Evolutionary conservation across 2,329 filamentous ascomycete species (phyloP).

Genomic region (Fusarium sp.): DNA sequence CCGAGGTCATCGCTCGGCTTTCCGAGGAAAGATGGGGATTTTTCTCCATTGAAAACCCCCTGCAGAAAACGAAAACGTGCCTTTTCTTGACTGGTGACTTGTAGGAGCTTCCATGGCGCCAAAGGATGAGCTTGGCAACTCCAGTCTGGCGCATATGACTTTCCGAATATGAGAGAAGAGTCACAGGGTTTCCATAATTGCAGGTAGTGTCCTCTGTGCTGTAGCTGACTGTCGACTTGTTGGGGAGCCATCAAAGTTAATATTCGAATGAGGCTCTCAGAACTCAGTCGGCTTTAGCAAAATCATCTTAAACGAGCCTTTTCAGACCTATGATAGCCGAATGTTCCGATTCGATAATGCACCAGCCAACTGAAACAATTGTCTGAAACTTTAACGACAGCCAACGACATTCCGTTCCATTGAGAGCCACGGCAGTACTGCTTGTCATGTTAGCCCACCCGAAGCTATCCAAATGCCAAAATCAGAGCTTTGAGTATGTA

Average conservation of each 20-base stretch:
- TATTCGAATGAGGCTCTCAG: constrained; percentile 25
- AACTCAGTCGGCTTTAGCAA: constrained; percentile 5
- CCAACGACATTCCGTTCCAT: background rate
- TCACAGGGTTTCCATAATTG: constrained; percentile 6
- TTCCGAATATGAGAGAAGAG: constrained; percentile 2
- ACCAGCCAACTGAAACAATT: constrained; percentile 1
- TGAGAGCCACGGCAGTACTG: background rate
- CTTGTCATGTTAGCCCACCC: background rate
- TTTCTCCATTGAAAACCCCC: background rate
- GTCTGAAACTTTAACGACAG: background rate
- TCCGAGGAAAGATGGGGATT: constrained; percentile 22
- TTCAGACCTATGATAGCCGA: constrained; percentile 2
- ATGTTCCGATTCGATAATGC: constrained; percentile 21
- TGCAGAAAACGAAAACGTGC: constrained; percentile 33
- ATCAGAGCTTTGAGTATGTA: background rate
- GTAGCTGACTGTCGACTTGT: constrained; percentile 1
- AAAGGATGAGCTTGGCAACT: constrained; percentile 1
- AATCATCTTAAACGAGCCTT: constrained; percentile 6
- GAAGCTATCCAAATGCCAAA: background rate
- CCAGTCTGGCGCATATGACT: background rate
- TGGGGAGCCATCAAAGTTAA: constrained; percentile 1
- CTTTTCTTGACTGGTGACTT: constrained; percentile 23
- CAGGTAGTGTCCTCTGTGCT: no score
- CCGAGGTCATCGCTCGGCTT: constrained; percentile 28
- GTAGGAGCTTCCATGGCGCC: background rate